phyloP scores from a whole-genome alignment of 2,329 filamentous ascomycete genomes.

The Orbilia ellipsospora region DNA sequence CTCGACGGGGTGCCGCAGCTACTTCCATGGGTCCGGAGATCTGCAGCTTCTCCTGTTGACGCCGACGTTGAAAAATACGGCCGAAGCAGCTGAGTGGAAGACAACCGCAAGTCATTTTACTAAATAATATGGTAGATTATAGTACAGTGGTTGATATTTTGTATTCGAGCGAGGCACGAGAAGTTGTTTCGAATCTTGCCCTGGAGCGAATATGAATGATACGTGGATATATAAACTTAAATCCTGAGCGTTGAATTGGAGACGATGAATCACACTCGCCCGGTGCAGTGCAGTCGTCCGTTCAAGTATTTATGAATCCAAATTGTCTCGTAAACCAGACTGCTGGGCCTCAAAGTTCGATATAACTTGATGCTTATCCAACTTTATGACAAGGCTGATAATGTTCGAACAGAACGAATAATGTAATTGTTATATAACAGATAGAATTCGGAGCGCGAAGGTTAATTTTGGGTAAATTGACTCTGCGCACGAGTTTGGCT shows the following conservation, averaged over 20 bases:
- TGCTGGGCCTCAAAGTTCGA: not conserved
- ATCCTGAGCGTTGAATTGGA: not conserved
- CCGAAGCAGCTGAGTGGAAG: conserved; percentile 28
- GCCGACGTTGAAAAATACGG: conserved; percentile 23
- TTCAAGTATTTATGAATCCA: conserved; percentile 5
- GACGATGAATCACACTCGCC: not conserved
- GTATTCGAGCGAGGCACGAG: no score
- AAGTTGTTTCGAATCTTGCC: not conserved
- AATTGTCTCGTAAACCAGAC: conserved; percentile 23
- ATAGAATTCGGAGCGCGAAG: not conserved
- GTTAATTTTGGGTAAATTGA: not conserved
- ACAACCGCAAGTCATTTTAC: conserved; percentile 28
- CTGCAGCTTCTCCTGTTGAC: conserved; percentile 10
- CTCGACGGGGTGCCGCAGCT: conserved; percentile 7
- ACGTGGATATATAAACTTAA: not conserved
- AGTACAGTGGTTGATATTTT: no score
- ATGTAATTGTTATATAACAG: conserved; percentile 21
- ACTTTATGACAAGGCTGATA: conserved; percentile 13
- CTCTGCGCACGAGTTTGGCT: not conserved
- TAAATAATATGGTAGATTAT: not conserved
- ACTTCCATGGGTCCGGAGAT: conserved; percentile 25
- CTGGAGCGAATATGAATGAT: not conserved
- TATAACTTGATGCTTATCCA: conserved; percentile 6
- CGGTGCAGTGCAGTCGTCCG: not conserved
- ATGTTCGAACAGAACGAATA: not conserved